A percentile compares a stretch with the other conserved stretches of the same genome.
These are phyloP conservation scores for Leptosphaerulina australis DNA, from an alignment of 2,329 filamentous ascomycete genomes.

Conservation along the genomic window DNA sequence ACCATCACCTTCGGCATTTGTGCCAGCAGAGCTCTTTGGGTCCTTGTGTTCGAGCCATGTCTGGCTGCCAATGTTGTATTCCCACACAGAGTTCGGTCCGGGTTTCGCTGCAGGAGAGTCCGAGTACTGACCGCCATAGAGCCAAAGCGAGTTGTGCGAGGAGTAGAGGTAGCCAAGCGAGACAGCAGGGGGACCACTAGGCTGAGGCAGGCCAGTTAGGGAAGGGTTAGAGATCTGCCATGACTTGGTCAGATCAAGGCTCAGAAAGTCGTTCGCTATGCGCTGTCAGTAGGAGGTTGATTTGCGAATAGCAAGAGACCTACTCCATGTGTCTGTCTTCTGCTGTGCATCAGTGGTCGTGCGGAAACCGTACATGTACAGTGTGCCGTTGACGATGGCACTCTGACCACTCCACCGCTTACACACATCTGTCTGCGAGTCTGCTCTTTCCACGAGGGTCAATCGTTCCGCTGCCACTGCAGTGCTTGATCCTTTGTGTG, in stretches of 20 bases:
- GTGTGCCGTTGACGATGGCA: slow-evolving; percentile 73
- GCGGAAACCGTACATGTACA: slow-evolving; percentile 78
- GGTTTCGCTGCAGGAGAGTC: slow-evolving; percentile 66
- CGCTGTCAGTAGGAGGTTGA: slow-evolving; percentile 10
- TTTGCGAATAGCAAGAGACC: slow-evolving; percentile 29
- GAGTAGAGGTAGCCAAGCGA: slow-evolving; percentile 79
- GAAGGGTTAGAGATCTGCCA: slow-evolving; percentile 71
- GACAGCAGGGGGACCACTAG: slow-evolving; percentile 72
- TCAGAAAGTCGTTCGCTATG: slow-evolving; percentile 68
- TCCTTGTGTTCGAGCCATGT: slow-evolving; percentile 68
- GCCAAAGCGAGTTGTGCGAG: slow-evolving; percentile 70
- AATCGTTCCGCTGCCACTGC: slow-evolving; percentile 22
- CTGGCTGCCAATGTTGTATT: slow-evolving; percentile 66
- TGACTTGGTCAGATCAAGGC: slow-evolving; percentile 72
- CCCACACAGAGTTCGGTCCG: slow-evolving; percentile 68
- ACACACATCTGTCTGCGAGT: slow-evolving; percentile 44
- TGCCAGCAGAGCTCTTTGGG: slow-evolving; percentile 67
- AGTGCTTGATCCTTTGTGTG: slow-evolving; percentile 25
- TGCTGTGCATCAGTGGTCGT: slow-evolving; percentile 65
- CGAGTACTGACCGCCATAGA: slow-evolving; percentile 77
- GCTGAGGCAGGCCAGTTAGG: slow-evolving; percentile 66
- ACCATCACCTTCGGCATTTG: slow-evolving; percentile 63
- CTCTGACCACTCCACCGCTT: slow-evolving; percentile 52
- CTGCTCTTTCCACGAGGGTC: slow-evolving; percentile 34
- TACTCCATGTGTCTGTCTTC: slow-evolving; percentile 71